phyloP scores from a whole-genome alignment of 2,329 filamentous ascomycete genomes.

The Macroventuria anomochaeta region DNA sequence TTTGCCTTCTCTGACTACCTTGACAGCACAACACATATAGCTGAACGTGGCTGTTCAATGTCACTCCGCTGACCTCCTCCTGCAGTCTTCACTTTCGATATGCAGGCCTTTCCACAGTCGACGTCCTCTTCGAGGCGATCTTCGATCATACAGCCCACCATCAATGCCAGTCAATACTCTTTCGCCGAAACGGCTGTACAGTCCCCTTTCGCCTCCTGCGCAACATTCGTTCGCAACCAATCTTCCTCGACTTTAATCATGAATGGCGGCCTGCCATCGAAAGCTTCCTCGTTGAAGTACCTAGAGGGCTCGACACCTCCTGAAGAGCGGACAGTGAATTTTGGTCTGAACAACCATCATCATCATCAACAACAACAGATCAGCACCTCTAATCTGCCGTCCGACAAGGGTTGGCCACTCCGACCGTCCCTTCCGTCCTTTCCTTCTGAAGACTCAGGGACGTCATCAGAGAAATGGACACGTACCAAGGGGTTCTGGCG shows the following conservation, averaged over 20 bases:
- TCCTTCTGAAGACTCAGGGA: conserved; percentile 1
- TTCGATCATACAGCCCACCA: conserved; percentile 3
- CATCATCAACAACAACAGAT: neutral
- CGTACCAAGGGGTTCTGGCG: conserved; percentile 37
- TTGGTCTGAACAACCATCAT: neutral
- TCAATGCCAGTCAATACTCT: conserved; percentile 12
- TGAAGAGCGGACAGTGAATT: neutral
- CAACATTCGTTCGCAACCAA: conserved; percentile 2
- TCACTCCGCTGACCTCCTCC: neutral
- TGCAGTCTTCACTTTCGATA: neutral
- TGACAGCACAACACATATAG: conserved; percentile 8
- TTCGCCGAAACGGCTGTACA: conserved; percentile 14
- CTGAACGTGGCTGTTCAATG: neutral
- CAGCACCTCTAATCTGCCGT: neutral
- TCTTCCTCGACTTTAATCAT: conserved; percentile 7
- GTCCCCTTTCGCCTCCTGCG: conserved; percentile 6
- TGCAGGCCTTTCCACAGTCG: conserved; percentile 12
- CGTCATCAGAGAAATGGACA: conserved; percentile 13
- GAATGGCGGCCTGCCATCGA: conserved; percentile 6
- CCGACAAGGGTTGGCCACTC: neutral
- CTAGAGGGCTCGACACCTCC: neutral
- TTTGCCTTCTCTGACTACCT: neutral
- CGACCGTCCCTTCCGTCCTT: conserved; percentile 1
- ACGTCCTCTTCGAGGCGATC: conserved; percentile 18
- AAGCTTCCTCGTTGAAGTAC: conserved; percentile 6